These are phyloP conservation scores for Tulasnella sp. DNA, from an alignment of 768 basidiomycete genomes.

Conservation along the genomic window DNA sequence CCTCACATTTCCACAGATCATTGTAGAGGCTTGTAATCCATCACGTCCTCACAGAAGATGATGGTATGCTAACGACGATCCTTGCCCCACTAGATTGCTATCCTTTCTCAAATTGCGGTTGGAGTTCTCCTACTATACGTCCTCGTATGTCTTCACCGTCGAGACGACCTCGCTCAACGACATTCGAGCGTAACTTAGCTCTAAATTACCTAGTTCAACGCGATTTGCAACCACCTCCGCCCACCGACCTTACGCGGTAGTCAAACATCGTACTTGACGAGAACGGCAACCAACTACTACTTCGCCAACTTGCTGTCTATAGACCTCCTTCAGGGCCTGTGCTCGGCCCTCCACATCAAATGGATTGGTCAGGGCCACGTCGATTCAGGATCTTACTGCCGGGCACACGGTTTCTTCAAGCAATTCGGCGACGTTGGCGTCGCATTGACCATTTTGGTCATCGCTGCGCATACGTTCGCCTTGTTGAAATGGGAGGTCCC, in stretches of 20 bases:
- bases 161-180: no score
- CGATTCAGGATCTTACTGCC: conserved; percentile 39
- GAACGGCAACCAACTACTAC: conserved; percentile 36
- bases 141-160: not conserved
- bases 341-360: conserved; percentile 42
- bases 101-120: not conserved
- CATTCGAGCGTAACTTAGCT: no score
- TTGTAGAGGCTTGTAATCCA: not conserved
- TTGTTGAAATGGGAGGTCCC: conserved; percentile 39
- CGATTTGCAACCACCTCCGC: not conserved
- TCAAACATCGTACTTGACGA: not conserved
- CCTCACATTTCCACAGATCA: not conserved
- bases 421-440: conserved; percentile 46
- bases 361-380: conserved; percentile 40
- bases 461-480: conserved; percentile 45
- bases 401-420: conserved; percentile 43
- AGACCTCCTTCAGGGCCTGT: conserved; percentile 37
- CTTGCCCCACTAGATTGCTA: not conserved
- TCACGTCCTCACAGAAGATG: not conserved
- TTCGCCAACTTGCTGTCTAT: conserved; percentile 36
- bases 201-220: not conserved
- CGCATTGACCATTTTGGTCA: conserved; percentile 40
- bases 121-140: not conserved
- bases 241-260: not conserved
- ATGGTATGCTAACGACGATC: not conserved